Percentiles rank a stretch among this genome's conserved stretches.
Conservation (phyloP, 257 asterid species). For the Marsdenia floribunda region DNA sequence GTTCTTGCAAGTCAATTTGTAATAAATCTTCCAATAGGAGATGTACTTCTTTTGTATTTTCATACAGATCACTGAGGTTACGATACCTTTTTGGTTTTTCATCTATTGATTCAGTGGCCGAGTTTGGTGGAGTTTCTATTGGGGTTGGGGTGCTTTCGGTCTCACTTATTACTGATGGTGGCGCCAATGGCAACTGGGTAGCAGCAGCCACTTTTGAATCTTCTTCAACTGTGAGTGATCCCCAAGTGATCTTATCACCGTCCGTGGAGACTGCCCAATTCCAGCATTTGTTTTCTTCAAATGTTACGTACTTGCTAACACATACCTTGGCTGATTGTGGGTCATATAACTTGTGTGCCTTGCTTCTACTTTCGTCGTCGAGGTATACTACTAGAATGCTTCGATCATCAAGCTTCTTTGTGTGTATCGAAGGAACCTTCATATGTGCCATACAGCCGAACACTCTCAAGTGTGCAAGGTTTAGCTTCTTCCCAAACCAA, state of each 20-base stretch:
- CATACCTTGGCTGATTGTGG: too few relatives aligned
- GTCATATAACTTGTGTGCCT: neutral
- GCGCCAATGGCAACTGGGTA: neutral
- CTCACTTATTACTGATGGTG: too few relatives aligned
- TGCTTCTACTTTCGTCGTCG: neutral
- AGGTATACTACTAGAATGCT: neutral
- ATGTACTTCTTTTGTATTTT: too few relatives aligned
- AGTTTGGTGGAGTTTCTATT: neutral
- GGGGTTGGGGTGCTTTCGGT: neutral
- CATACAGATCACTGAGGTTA: neutral
- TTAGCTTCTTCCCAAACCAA: neutral
- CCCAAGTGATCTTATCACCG: neutral
- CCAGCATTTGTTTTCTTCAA: neutral
- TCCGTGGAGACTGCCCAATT: neutral
- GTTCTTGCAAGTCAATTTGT: neutral
- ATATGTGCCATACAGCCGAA: neutral
- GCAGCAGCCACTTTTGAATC: fast-evolving
- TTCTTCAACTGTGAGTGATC: neutral
- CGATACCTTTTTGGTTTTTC: neutral
- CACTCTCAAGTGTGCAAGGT: neutral
- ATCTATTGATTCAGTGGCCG: neutral
- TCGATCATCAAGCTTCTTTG: neutral
- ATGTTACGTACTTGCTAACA: neutral
- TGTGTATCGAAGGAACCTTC: neutral
- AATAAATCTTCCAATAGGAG: neutral